Percentiles rank a stretch among this genome's conserved stretches.
phyloP scores from a whole-genome alignment of 2,329 filamentous ascomycete species.

The Fusarium buxicola region DNA sequence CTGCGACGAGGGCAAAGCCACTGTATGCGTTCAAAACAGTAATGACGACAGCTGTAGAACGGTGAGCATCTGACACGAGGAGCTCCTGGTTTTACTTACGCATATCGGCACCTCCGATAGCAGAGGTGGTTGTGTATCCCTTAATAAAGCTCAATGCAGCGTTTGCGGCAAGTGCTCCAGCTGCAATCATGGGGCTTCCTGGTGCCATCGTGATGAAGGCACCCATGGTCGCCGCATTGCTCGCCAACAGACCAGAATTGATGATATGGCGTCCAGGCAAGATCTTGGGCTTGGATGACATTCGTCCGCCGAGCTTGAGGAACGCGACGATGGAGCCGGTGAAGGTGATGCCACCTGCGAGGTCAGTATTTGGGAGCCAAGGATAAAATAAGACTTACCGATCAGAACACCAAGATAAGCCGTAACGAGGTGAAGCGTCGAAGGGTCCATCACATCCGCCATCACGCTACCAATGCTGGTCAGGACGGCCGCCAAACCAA shows the following conservation, averaged over 20 bases:
- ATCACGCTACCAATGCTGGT: constrained; percentile 91
- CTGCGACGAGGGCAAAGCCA: constrained; percentile 88
- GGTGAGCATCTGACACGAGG: constrained; percentile 17
- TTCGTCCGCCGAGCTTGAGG: constrained; percentile 83
- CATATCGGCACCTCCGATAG: constrained; percentile 95
- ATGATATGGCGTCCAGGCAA: constrained; percentile 80
- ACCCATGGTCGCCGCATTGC: constrained; percentile 85
- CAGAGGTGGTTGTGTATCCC: constrained; percentile 87
- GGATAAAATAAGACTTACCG: constrained; percentile 54
- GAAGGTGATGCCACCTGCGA: constrained; percentile 80
- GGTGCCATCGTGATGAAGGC: constrained; percentile 86
- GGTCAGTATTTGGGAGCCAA: not conserved
- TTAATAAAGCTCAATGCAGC: constrained; percentile 84
- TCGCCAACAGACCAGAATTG: constrained; percentile 79
- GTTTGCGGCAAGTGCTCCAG: constrained; percentile 80
- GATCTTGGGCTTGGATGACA: constrained; percentile 80
- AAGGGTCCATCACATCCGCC: constrained; percentile 75
- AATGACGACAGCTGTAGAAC: constrained; percentile 75
- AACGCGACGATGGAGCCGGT: constrained; percentile 92
- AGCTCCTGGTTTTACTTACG: constrained; percentile 55
- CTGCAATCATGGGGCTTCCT: constrained; percentile 81
- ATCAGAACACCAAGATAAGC: constrained; percentile 90
- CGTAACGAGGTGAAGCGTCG: constrained; percentile 85
- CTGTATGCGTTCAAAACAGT: constrained; percentile 92
- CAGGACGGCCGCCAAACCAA: constrained; percentile 87